phyloP scores from a whole-genome alignment of 163 green algal species.

The Prototheca stagnorum region DNA sequence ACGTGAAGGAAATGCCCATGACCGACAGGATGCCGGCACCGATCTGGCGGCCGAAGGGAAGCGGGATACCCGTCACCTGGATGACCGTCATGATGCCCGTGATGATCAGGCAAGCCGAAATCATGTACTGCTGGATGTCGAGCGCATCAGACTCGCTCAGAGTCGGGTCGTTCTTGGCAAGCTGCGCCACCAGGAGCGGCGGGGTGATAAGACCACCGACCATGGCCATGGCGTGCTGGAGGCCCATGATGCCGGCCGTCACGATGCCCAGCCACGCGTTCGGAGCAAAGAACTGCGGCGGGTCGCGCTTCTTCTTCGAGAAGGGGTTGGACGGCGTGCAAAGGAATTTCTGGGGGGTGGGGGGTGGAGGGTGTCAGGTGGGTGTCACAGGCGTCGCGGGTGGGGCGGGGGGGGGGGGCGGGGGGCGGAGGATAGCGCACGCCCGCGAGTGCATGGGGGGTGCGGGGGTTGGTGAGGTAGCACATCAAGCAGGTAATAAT shows the following conservation, averaged over 20 bases:
- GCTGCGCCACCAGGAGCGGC: slow-evolving; percentile 12
- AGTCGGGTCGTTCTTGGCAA: background rate
- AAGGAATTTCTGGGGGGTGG: slow-evolving; percentile 2
- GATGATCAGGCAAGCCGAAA: slow-evolving; percentile 52
- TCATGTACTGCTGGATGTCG: slow-evolving; percentile 36
- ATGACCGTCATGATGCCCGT: slow-evolving; percentile 49
- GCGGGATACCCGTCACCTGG: slow-evolving; percentile 20
- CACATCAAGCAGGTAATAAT: no score
- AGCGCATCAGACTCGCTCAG: slow-evolving; percentile 2
- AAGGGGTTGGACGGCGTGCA: slow-evolving; percentile 6
- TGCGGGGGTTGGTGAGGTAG: no score
- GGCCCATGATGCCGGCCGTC: slow-evolving; percentile 42
- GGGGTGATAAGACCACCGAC: slow-evolving; percentile 18
- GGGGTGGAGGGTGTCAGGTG: no score
- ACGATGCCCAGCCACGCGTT: slow-evolving; percentile 22
- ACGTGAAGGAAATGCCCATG: slow-evolving; percentile 40
- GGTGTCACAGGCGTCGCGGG: no score
- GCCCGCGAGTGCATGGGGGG: no score
- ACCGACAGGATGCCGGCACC: slow-evolving; percentile 40
- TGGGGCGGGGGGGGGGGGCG: no score
- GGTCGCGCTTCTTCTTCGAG: background rate
- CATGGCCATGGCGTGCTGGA: slow-evolving; percentile 70
- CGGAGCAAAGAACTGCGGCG: slow-evolving; percentile 7
- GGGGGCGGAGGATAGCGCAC: no score
- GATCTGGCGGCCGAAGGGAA: slow-evolving; percentile 14